Evolutionary conservation across 257 asterid species (phyloP), one percentile per base, ranked within the genome.

Genomic region (Nemophila menziesii): DNA sequence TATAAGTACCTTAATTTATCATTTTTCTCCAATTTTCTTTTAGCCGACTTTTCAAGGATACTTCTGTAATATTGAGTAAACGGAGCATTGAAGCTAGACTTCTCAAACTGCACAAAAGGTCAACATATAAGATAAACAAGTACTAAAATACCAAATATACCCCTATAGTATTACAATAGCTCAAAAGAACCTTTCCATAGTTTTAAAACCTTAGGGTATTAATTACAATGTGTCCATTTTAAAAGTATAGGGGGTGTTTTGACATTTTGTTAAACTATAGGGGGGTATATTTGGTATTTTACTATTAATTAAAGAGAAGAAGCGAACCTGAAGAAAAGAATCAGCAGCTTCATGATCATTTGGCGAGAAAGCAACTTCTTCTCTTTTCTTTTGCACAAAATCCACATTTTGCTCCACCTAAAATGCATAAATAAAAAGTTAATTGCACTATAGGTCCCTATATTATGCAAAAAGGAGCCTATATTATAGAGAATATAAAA

Each of bases 401-500:
- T 67, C 77, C 41, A 73, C 89, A 69, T 81, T 85, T 56, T 66
- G 78, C 71, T 90, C 94, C 61, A 85, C 84, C 96, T 81, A 72
- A 62, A 57, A 46, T 14, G 54, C 39, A 56, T 57, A 49, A 29
- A 37, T 16, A 37, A 46, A 44, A 14, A 46, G 23, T 34, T 49
- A 57, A n/a, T n/a, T n/a, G n/a, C n/a, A n/a, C n/a, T n/a, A n/a
- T n/a, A n/a, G n/a, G n/a, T n/a, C n/a, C 41, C 12, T 15, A 39
- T 51, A 36, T 9, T 51, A 53, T 5, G 16, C 54, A 27, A 16
- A 10, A 15, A 43, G 51, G 43, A 53, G 36, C 9, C 7, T 29
- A 7, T 2, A 7, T 29, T 29, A 29, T 7, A 29, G 36, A 2
- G 12, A 29, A 29, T 7, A 29, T 4, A 24, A 9, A 24, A 24